Conservation (phyloP, 2,329 filamentous ascomycete genomes). For the Pseudogymnoascus sp. region DNA sequence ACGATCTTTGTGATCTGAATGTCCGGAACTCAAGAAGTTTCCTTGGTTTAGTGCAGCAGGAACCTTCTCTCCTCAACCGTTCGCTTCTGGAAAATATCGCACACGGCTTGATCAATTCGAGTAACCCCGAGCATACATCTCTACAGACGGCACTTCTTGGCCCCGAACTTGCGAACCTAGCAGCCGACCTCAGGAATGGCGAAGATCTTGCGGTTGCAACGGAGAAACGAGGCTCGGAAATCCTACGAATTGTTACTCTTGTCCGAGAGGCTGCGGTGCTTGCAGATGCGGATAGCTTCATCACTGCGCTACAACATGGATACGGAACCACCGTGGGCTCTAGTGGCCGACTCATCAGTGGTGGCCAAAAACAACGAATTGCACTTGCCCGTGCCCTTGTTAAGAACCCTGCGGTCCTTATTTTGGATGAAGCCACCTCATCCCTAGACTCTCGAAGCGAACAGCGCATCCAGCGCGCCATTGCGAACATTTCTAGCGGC, state of each 20-base stretch:
- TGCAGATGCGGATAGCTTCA: constrained; percentile 50
- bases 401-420: constrained; percentile 46
- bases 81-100: constrained; percentile 43
- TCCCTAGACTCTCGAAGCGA: constrained; percentile 78
- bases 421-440: constrained; percentile 54
- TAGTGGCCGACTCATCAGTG: constrained; percentile 47
- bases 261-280: constrained; percentile 42
- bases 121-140: constrained; percentile 10
- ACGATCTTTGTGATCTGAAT: constrained; percentile 30
- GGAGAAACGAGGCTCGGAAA: constrained; percentile 33
- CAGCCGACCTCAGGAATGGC: constrained; percentile 43
- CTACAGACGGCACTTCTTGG: constrained; percentile 36
- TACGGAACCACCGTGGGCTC: constrained; percentile 17
- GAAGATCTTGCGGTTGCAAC: constrained; percentile 38
- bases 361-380: constrained; percentile 75
- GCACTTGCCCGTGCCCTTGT: constrained; percentile 56
- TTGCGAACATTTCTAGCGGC: constrained; percentile 69
- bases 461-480: constrained; percentile 78
- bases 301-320: constrained; percentile 37
- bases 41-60: constrained; percentile 21
- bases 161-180: constrained; percentile 41
- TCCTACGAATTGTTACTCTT: constrained; percentile 43
- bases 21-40: constrained; percentile 35
- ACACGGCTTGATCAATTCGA: constrained; percentile 35
- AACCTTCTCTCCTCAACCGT: constrained; percentile 25